A percentile compares a stretch with the other conserved stretches of the same genome.
Evolutionary conservation across 177 flowering plant species (phyloP).

Genomic region (Tripterygium wilfordii): DNA sequence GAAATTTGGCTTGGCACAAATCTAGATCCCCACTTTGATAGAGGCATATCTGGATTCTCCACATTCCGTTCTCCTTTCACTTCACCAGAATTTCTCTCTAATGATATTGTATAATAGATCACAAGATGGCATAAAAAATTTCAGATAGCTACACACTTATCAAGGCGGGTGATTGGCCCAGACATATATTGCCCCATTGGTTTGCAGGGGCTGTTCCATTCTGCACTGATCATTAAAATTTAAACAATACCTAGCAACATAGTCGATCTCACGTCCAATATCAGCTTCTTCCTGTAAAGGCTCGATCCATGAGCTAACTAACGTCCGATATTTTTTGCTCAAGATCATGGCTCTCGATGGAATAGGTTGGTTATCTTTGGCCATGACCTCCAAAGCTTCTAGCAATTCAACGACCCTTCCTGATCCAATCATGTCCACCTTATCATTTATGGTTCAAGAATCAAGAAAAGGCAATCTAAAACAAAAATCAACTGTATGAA

Average conservation of each 20-base stretch:
- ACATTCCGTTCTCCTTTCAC: too few relatives aligned
- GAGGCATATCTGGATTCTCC: too few relatives aligned
- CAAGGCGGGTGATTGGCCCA: too few relatives aligned
- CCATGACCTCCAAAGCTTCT: conserved; percentile 94
- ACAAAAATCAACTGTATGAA: neutral
- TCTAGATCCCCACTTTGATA: too few relatives aligned
- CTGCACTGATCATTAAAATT: too few relatives aligned
- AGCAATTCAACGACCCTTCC: conserved; percentile 85
- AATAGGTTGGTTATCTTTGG: conserved; percentile 75
- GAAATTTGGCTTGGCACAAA: too few relatives aligned
- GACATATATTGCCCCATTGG: too few relatives aligned
- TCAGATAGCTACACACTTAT: too few relatives aligned
- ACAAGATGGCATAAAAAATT: too few relatives aligned
- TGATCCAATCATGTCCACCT: conserved; percentile 24
- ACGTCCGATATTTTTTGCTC: conserved; percentile 86
- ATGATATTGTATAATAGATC: too few relatives aligned
- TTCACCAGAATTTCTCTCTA: too few relatives aligned
- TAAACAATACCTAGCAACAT: conserved; percentile 68
- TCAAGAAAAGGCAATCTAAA: neutral
- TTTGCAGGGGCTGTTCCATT: too few relatives aligned
- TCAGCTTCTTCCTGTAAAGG: conserved; percentile 98
- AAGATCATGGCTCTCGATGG: conserved; percentile 95
- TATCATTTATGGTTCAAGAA: neutral
- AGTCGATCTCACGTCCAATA: conserved; percentile 90
- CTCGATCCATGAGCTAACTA: conserved; percentile 99